Evolutionary conservation across 192 early-diverging fungal genomes (phyloP).

Genomic region (Ramicandelaber brevisporus): DNA sequence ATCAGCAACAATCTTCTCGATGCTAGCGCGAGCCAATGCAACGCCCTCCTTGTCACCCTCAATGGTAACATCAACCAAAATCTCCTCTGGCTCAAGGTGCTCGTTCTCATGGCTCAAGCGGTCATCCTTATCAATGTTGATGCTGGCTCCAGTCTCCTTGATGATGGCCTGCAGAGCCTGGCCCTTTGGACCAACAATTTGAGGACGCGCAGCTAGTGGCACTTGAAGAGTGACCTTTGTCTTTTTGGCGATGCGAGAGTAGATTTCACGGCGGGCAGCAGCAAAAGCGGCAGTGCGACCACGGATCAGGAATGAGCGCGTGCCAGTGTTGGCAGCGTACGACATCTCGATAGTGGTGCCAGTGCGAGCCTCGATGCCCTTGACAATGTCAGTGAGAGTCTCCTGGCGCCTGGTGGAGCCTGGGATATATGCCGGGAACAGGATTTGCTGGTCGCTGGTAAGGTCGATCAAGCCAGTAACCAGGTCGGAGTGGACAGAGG

Average conservation of each 20-base stretch:
- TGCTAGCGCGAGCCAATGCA: conserved; percentile 55
- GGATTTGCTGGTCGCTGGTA: conserved; percentile 9
- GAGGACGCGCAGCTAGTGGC: conserved; percentile 53
- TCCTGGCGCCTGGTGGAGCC: conserved; percentile 2
- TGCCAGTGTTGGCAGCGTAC: conserved; percentile 36
- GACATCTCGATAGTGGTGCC: conserved; percentile 65
- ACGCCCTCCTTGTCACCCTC: conserved; percentile 68
- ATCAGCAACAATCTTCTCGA: conserved; percentile 50
- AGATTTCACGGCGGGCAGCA: conserved; percentile 51
- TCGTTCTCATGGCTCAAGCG: conserved; percentile 8
- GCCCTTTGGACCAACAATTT: conserved; percentile 64
- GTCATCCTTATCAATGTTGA: conserved; percentile 33
- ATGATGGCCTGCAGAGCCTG: conserved; percentile 50
- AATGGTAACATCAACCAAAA: conserved; percentile 30
- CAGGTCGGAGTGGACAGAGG: conserved; percentile 10
- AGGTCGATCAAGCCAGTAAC: conserved; percentile 5
- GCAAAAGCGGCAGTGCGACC: conserved; percentile 56
- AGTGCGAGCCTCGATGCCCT: conserved; percentile 31
- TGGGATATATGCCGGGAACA: background rate
- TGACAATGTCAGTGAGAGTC: conserved; percentile 24
- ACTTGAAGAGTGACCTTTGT: conserved; percentile 30
- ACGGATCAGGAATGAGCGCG: conserved; percentile 60
- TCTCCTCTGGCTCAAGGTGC: conserved; percentile 30
- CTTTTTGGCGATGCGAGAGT: conserved; percentile 39
- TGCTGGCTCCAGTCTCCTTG: conserved; percentile 38